phyloP scores from a whole-genome alignment of 2,329 filamentous ascomycete genomes.

The Dactylellina sp. region DNA sequence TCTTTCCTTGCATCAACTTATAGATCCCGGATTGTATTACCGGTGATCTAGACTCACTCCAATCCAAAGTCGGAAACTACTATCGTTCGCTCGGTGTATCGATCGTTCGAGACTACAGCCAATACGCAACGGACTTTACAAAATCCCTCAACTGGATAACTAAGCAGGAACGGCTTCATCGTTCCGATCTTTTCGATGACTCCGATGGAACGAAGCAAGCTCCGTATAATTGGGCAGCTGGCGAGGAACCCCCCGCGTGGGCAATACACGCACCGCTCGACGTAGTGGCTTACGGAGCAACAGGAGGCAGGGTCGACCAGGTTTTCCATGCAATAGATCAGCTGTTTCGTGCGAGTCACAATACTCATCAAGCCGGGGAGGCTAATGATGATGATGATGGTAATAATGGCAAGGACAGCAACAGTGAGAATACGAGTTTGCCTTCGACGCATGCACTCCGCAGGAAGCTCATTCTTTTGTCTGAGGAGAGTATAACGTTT shows the following conservation, averaged over 20 bases:
- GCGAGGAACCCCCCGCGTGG: conserved; percentile 59
- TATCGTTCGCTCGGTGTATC: conserved; percentile 73
- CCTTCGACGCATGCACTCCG: conserved; percentile 62
- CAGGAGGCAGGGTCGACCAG: conserved; percentile 92
- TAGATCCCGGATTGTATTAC: conserved; percentile 78
- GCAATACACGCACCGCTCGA: conserved; percentile 65
- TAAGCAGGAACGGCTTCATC: conserved; percentile 61
- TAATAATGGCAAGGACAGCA: conserved; percentile 1
- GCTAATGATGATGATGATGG: conserved; percentile 49
- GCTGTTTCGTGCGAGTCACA: conserved; percentile 70
- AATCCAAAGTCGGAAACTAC: conserved; percentile 72
- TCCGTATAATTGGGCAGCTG: conserved; percentile 51
- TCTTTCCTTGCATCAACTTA: conserved; percentile 2
- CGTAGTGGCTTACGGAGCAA: conserved; percentile 83
- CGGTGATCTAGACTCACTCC: conserved; percentile 90
- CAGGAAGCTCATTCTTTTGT: conserved; percentile 79
- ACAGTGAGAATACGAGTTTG: conserved; percentile 4
- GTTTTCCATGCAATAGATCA: conserved; percentile 90
- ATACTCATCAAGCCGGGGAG: conserved; percentile 59
- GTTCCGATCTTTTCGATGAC: conserved; percentile 12
- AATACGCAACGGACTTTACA: conserved; percentile 89
- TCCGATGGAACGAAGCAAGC: conserved; percentile 24
- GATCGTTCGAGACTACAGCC: conserved; percentile 79
- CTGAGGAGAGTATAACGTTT: conserved; percentile 83
- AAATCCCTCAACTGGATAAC: conserved; percentile 77